These are phyloP conservation scores for Podospora comata DNA, from an alignment of 495 filamentous ascomycete genomes.

Conservation along the genomic window DNA sequence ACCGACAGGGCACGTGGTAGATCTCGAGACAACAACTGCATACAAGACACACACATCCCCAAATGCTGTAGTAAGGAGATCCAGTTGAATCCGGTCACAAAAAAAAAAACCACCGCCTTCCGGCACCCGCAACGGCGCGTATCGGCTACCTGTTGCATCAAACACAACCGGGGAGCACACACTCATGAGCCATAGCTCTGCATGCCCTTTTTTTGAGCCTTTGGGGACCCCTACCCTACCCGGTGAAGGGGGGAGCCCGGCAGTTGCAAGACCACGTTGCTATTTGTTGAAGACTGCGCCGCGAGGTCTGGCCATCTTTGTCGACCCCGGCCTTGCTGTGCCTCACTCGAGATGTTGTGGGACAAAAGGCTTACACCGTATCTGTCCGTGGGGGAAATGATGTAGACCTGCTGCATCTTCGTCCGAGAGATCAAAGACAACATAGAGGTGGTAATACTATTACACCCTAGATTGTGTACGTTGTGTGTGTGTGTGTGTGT, in stretches of 20 bases:
- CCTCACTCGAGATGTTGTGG: too few relatives aligned
- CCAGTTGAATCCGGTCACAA: background rate
- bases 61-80: background rate
- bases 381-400: too few relatives aligned
- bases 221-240: background rate
- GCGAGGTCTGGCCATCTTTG: background rate
- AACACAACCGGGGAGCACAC: background rate
- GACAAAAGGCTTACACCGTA: too few relatives aligned
- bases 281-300: background rate
- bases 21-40: background rate
- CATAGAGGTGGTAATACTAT: too few relatives aligned
- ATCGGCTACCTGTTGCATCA: slow-evolving; percentile 3
- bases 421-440: too few relatives aligned
- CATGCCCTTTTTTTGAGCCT: background rate
- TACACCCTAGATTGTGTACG: background rate
- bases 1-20: background rate
- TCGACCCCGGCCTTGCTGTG: too few relatives aligned
- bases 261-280: background rate
- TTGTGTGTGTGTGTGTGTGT: background rate
- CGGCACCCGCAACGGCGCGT: background rate
- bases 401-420: too few relatives aligned
- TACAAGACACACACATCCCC: background rate
- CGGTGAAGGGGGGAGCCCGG: too few relatives aligned
- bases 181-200: background rate
- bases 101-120: background rate